Evolutionary conservation across 1,139 yeast species (phyloP).

Genomic region (Wickerhamomyces sp.): DNA sequence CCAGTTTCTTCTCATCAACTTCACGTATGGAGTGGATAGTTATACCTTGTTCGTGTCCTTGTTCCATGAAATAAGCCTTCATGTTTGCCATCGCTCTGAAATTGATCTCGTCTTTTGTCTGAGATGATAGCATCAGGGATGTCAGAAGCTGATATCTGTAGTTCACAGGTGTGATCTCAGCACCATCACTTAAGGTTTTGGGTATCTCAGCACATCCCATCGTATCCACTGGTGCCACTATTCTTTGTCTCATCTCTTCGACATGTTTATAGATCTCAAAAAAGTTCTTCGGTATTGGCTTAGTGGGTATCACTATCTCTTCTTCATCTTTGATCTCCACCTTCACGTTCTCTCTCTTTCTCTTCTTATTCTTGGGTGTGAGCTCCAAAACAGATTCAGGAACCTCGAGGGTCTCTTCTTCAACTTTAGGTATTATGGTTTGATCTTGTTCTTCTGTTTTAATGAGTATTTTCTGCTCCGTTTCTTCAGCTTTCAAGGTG

Average conservation of each 20-base stretch:
- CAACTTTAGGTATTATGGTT: background rate
- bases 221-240: constrained; percentile 78
- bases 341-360: background rate
- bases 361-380: background rate
- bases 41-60: constrained; percentile 34
- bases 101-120: constrained; percentile 87
- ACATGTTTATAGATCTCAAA: constrained; percentile 54
- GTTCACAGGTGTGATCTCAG: constrained; percentile 33
- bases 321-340: background rate
- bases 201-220: constrained; percentile 87
- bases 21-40: constrained; percentile 40
- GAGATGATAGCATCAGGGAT: constrained; percentile 84
- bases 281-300: constrained; percentile 41
- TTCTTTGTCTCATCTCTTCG: constrained; percentile 57
- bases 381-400: too few relatives aligned
- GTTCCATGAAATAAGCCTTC: constrained; percentile 39
- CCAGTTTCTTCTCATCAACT: constrained; percentile 54
- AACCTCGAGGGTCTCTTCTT: background rate
- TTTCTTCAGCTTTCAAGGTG: constrained; percentile 1
- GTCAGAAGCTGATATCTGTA: constrained; percentile 72
- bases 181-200: constrained; percentile 31
- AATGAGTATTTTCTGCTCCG: background rate
- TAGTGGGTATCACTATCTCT: background rate
- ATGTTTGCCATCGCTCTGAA: constrained; percentile 64
- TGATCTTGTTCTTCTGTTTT: background rate